Evolutionary conservation across 371 early-diverging fungal genomes (phyloP).

Genomic region (Rhizopus delemar): DNA sequence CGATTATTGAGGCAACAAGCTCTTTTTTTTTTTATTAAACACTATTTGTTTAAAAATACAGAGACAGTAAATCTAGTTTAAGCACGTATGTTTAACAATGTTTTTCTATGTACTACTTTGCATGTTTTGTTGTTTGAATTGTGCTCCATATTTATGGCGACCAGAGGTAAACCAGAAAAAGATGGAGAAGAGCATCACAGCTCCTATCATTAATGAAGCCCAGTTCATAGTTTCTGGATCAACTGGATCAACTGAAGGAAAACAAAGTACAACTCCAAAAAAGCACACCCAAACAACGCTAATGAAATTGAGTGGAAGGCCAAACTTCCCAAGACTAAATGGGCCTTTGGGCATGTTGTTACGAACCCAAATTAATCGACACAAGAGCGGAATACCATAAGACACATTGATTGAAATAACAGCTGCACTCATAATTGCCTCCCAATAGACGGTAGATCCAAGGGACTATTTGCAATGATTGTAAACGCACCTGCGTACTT

Average conservation of each 20-base stretch:
- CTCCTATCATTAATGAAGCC: constrained; percentile 36
- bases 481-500: not conserved
- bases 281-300: constrained; percentile 32
- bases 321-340: constrained; percentile 27
- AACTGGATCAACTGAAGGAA: constrained; percentile 29
- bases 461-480: constrained; percentile 28
- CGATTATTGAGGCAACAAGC: too few species aligned
- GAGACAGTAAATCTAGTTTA: too few species aligned
- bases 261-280: constrained; percentile 32
- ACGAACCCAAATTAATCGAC: constrained; percentile 32
- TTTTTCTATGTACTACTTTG: not conserved
- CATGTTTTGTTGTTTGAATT: too few species aligned
- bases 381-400: constrained; percentile 31
- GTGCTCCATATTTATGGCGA: constrained; percentile 11
- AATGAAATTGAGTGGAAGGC: constrained; percentile 30
- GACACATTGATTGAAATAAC: constrained; percentile 33
- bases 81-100: not conserved
- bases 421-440: constrained; percentile 33
- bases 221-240: constrained; percentile 31
- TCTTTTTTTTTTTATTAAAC: too few species aligned
- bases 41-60: too few species aligned
- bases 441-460: constrained; percentile 31
- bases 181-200: constrained; percentile 19
- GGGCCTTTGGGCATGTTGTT: constrained; percentile 33
- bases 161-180: constrained; percentile 30